Base-by-base conservation (phyloP, 106 monocot genomes). In the Apostasia shenzhenica region DNA sequence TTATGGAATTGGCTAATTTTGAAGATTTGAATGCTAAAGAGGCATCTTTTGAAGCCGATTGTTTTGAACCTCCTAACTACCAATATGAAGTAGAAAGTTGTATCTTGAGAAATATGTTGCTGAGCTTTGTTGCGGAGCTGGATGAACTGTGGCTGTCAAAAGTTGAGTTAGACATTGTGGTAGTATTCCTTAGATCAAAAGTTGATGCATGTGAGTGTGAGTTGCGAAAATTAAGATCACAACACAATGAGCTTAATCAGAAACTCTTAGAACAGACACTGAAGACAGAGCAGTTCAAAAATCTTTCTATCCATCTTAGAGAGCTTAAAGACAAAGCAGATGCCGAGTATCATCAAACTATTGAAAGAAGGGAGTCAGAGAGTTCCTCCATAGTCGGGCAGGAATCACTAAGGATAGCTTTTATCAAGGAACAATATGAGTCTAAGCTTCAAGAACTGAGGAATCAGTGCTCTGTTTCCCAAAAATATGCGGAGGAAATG, bases 231-330 rank as follows among this genome's bases (percentile, higher is more conserved):
- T 69, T 90, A 70, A 77, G 68, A 71, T 85, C 81, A 64, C 84
- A 92, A 46, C 50, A 88, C 50, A 78, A 73, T 73, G 88, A 83
- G 54, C 83, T 99, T 14, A 78, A 63, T 37, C 72, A 72, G 46
- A 90, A 81, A 65, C 85, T 99, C 39, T 87, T 85, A 57, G 93
- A 93, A 63, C 99, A 93, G 70, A 88, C 71, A 78, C 62, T 90
- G 75, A 99, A 88, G 80, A 79, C 99, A 64, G 93, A 99, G 72
- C 93, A 99, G 72, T 99, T 85, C 60, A 99, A 84, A 78, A 93
- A 83, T 45, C 62, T 99, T 54, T 93, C 93, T 43, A 80, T 86
- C 59, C 93, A 87, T 78, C 73, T 99, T 49, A 86, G 81, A 79
- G 94, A 94, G 72, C 81, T 85, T 7, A 97, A 92, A 63, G 92